These are phyloP conservation scores for Cryptococcus neoformans DNA, from an alignment of 1,284 basidiomycete species.

Conservation along the genomic window DNA sequence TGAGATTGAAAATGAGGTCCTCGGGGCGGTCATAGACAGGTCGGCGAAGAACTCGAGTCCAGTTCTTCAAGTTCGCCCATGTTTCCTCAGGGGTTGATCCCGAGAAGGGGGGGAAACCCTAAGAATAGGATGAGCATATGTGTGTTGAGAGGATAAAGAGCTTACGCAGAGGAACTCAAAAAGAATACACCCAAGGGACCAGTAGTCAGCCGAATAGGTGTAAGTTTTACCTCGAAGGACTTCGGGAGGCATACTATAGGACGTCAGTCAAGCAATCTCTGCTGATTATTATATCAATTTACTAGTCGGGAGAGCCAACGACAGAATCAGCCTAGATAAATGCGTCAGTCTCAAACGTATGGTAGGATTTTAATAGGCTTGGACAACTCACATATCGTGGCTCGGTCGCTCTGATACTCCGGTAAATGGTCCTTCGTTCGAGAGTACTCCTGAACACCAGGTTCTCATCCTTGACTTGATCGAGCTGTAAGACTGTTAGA, in stretches of 20 bases:
- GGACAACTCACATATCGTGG: conserved; percentile 62
- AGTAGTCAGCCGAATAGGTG: conserved; percentile 94
- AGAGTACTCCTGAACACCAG: conserved; percentile 88
- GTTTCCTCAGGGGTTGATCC: conserved; percentile 96
- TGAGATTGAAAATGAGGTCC: conserved; percentile 95
- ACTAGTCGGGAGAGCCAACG: conserved; percentile 96
- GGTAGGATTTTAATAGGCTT: no score
- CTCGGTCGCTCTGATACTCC: conserved; percentile 85
- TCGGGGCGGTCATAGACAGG: conserved; percentile 96
- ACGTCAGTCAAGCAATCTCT: neutral
- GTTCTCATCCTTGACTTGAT: conserved; percentile 93
- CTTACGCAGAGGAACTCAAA: conserved; percentile 82
- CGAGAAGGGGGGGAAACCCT: conserved; percentile 95
- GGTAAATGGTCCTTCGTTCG: conserved; percentile 92
- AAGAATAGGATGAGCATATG: conserved; percentile 2
- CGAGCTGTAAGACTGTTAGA: conserved; percentile 59
- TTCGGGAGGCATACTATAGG: conserved; percentile 57
- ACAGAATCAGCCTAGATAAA: conserved; percentile 76
- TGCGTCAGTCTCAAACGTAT: no score
- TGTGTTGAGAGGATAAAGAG: conserved; percentile 26
- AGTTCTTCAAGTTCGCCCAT: conserved; percentile 99
- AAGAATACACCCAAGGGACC: conserved; percentile 97
- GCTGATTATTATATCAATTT: conserved; percentile 3
- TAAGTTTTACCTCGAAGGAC: conserved; percentile 94
- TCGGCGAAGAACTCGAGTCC: conserved; percentile 83